Evolutionary conservation across 139 green algal species (phyloP), one percentile per base, ranked within the genome.

Genomic region (Eudorina sp.): DNA sequence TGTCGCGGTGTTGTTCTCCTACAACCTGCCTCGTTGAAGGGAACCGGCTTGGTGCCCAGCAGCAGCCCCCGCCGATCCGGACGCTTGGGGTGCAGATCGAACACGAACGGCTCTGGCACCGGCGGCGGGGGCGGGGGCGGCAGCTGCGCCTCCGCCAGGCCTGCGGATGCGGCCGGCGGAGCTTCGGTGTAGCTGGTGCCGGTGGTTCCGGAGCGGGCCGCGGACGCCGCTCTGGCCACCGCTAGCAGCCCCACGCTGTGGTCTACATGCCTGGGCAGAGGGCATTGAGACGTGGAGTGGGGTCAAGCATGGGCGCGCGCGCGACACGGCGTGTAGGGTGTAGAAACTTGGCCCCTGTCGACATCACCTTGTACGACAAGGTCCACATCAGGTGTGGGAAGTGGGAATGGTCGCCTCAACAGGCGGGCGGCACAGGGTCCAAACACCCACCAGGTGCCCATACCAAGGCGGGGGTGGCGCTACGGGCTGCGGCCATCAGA

Each of bases 1-100:
- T n/a, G n/a, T n/a, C n/a, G n/a, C n/a, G n/a, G n/a, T n/a, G n/a
- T n/a, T n/a, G n/a, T n/a, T n/a, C n/a, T n/a, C n/a, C n/a, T n/a
- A n/a, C n/a, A n/a, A n/a, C n/a, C n/a, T n/a, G n/a, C 90, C 68
- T 86, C 68, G 58, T 92, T 93, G n/a, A 93, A 85, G 11, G 89
- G 74, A 0, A 92, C 60, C 0, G 69, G 1, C 43, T 60, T 55
- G n/a, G 25, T 66, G 0, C 66, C 58, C 51, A 88, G 36, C 84
- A 79, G 34, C 16, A 90, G 31, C 23, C 91, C 91, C 14, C 91
- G 58, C 23, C 89, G 72, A 3, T 31, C 4, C 13, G 91, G 91
- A 1, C 89, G 89, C 46, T 74, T 78, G 0, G 89, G 89, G 69
- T 92, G 91, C 64, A 93, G 34, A 29, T 93, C 91, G 27, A 93